Conservation (phyloP, 2,329 filamentous ascomycete species). For the Aspergillus pseudoterreus region DNA sequence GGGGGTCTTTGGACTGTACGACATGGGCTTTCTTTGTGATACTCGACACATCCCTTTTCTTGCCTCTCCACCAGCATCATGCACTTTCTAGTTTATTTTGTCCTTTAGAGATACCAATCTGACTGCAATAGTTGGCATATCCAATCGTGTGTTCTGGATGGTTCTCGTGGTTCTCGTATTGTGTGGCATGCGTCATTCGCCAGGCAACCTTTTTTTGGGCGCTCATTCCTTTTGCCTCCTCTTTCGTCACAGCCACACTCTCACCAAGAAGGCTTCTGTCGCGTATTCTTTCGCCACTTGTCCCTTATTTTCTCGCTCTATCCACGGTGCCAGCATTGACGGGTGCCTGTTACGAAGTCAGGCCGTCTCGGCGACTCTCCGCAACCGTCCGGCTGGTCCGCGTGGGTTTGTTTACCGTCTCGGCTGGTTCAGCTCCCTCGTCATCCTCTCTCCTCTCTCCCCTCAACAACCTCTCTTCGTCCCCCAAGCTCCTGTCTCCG, state of each 20-base stretch:
- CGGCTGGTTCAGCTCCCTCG: background rate
- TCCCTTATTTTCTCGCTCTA: background rate
- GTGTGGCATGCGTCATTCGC: constrained; percentile 7
- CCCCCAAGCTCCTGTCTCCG: background rate
- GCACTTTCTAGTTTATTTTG: constrained; percentile 3
- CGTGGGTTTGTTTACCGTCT: constrained; percentile 3
- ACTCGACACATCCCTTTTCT: background rate
- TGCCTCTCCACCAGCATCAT: constrained; percentile 4
- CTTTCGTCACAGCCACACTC: background rate
- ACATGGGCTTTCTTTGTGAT: background rate
- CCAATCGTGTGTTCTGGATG: background rate
- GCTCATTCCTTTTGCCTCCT: constrained; percentile 3
- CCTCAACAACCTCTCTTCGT: background rate
- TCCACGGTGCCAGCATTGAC: background rate
- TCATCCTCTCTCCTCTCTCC: background rate
- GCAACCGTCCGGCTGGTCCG: constrained; percentile 3
- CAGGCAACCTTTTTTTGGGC: constrained; percentile 16
- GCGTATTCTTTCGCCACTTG: no score
- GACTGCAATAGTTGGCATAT: constrained; percentile 9
- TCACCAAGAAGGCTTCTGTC: no score
- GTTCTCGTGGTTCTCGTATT: constrained; percentile 1
- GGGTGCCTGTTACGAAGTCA: background rate
- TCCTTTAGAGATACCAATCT: constrained; percentile 16
- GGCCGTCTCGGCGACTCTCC: constrained; percentile 8
- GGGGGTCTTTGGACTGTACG: background rate